Base-by-base conservation (phyloP, 805 yeast genomes). In the Nakazawaea ernobii region DNA sequence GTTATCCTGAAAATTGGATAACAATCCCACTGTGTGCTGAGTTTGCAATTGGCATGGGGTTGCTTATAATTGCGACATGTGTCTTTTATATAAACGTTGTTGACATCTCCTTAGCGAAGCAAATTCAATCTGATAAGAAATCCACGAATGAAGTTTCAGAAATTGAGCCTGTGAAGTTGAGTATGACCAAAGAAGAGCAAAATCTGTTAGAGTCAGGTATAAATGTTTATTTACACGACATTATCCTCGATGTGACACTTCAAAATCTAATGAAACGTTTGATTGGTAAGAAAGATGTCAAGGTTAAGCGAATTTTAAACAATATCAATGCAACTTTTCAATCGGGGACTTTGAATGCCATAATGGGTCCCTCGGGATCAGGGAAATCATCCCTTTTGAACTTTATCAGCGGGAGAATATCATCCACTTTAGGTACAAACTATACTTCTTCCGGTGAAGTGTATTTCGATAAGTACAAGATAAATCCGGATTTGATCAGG, bases 291-390 rank as follows among this genome's bases (percentile, higher is more conserved):
- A 20, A 42, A 30, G 17, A n/a, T 14, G 36, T 28, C 6, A n/a
- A 47, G 54, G 17, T 28, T 11, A 70, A 64, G 38, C 53, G 55
- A 11, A 72, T 73, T 41, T 53, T 79, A 32, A 59, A 69, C 35
- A 60, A 67, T 8, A 62, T 82, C 13, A 59, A 67, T 42, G 84
- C 80, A 0, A 51, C 57, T 8, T 78, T 80, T 55, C 63, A 63
- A 33, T 70, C 77, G 4, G 77, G 80, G 14, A 66, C 70, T 32
- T 67, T 82, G 15, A 82, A 80, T 55, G 86, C 81, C 2, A 80
- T 82, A 36, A 74, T 82, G 79, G 88, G 88, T 0, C 86, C 87
- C 1, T 80, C 86, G 5, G 87, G 87, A 1, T 77, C 83, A 1
- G 88, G 87, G 9, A 82, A 82, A 55, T 77, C 85, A 1, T 77